Percentiles rank a stretch among this genome's conserved stretches.
These are phyloP conservation scores for Claviceps sp. DNA, from an alignment of 2,329 filamentous ascomycete genomes.

Conservation along the genomic window DNA sequence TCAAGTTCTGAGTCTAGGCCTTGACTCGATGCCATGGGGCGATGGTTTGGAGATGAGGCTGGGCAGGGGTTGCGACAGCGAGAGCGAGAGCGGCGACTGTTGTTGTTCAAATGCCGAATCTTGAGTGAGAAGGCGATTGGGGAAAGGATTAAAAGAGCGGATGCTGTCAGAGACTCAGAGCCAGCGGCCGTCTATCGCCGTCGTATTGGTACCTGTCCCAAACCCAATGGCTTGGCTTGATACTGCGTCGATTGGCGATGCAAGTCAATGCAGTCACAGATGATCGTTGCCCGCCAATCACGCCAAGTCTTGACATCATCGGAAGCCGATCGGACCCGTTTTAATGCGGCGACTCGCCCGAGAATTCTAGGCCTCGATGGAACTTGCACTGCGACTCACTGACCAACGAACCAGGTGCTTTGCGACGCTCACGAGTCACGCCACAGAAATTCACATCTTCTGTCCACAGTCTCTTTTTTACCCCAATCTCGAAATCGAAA, in stretches of 20 bases:
- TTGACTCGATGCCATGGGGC: constrained; percentile 2
- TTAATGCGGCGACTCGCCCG: neutral
- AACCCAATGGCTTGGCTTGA: too few relatives aligned
- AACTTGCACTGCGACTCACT: neutral
- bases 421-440: neutral
- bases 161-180: too few relatives aligned
- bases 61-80: too few relatives aligned
- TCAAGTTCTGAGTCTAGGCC: constrained; percentile 58
- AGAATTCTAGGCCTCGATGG: constrained; percentile 3
- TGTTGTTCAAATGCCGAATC: neutral
- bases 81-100: neutral
- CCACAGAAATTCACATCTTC: neutral
- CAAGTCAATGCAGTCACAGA: neutral
- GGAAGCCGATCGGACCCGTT: constrained; percentile 1
- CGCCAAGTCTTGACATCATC: constrained; percentile 5
- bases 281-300: constrained; percentile 4
- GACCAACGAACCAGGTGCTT: neutral
- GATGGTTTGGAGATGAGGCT: neutral
- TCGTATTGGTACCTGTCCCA: too few relatives aligned
- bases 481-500: neutral
- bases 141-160: too few relatives aligned
- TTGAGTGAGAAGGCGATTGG: too few relatives aligned
- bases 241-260: too few relatives aligned
- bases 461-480: neutral
- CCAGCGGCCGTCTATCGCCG: too few relatives aligned